Percentiles rank a stretch among this genome's conserved stretches.
Evolutionary conservation across 768 basidiomycete species (phyloP).

Genomic region (Kwoniella newhampshirensis): DNA sequence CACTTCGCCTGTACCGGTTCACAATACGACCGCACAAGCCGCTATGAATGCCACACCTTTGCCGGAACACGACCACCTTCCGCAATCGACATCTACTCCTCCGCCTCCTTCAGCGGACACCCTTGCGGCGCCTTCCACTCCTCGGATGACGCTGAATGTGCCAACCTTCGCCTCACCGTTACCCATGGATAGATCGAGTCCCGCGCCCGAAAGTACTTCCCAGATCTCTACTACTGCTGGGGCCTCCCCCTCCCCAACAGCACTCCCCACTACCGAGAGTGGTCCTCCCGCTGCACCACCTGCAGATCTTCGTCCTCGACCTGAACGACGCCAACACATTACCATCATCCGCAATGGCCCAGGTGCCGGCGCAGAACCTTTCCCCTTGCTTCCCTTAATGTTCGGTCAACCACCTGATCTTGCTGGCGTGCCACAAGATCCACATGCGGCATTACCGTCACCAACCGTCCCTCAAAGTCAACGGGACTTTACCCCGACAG

Average conservation of each 20-base stretch:
- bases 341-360: constrained; percentile 15
- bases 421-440: neutral
- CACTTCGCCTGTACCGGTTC: too few relatives aligned
- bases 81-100: neutral
- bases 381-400: neutral
- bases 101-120: neutral
- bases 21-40: too few relatives aligned
- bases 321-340: constrained; percentile 24
- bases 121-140: constrained; percentile 1
- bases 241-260: neutral
- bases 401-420: too few relatives aligned
- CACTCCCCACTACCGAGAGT: neutral
- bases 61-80: too few relatives aligned
- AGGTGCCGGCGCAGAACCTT: neutral
- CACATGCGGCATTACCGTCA: neutral
- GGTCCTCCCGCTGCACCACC: neutral
- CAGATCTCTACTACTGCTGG: neutral
- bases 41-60: neutral
- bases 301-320: constrained; percentile 10
- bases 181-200: constrained; percentile 15
- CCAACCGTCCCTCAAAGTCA: constrained; percentile 15
- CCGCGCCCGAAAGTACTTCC: neutral
- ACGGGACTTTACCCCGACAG: neutral
- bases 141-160: constrained; percentile 15
- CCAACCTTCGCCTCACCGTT: constrained; percentile 23